These are phyloP conservation scores for Hymenoscyphus scutula DNA, from an alignment of 2,329 filamentous ascomycete genomes.

Conservation along the genomic window DNA sequence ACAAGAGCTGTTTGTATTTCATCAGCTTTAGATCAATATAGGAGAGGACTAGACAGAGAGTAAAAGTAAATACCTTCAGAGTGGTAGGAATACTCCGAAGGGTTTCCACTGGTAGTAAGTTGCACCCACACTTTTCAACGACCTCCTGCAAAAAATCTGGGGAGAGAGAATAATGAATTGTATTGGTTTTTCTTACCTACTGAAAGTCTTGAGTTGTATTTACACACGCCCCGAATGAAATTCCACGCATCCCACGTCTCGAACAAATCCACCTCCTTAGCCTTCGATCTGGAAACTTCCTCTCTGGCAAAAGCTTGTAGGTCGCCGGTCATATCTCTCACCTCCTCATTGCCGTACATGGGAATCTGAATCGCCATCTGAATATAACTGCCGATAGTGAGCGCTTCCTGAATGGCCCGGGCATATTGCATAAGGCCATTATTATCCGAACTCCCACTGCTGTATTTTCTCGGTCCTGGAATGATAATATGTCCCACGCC, in stretches of 20 bases:
- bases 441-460: slow-evolving; percentile 46
- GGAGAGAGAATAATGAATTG: slow-evolving; percentile 25
- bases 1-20: slow-evolving; percentile 42
- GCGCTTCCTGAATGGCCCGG: slow-evolving; percentile 76
- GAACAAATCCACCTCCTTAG: slow-evolving; percentile 64
- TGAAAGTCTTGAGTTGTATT: slow-evolving; percentile 76
- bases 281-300: slow-evolving; percentile 37
- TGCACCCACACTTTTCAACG: slow-evolving; percentile 15
- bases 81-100: slow-evolving; percentile 28
- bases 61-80: slow-evolving; percentile 31
- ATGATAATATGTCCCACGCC: slow-evolving; percentile 82
- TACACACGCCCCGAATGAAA: slow-evolving; percentile 77
- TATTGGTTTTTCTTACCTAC: slow-evolving; percentile 67
- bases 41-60: slow-evolving; percentile 12
- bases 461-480: slow-evolving; percentile 69
- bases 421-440: slow-evolving; percentile 72
- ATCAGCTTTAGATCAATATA: slow-evolving; percentile 21
- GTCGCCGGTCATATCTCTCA: slow-evolving; percentile 38
- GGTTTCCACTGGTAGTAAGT: slow-evolving; percentile 22
- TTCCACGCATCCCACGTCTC: slow-evolving; percentile 94
- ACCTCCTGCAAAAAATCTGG: slow-evolving; percentile 1
- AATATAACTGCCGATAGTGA: slow-evolving; percentile 71
- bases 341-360: slow-evolving; percentile 72
- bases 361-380: slow-evolving; percentile 79
- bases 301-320: slow-evolving; percentile 33